Base-by-base conservation (phyloP, 495 filamentous ascomycete species). In the Talaromyces nanjingensis region DNA sequence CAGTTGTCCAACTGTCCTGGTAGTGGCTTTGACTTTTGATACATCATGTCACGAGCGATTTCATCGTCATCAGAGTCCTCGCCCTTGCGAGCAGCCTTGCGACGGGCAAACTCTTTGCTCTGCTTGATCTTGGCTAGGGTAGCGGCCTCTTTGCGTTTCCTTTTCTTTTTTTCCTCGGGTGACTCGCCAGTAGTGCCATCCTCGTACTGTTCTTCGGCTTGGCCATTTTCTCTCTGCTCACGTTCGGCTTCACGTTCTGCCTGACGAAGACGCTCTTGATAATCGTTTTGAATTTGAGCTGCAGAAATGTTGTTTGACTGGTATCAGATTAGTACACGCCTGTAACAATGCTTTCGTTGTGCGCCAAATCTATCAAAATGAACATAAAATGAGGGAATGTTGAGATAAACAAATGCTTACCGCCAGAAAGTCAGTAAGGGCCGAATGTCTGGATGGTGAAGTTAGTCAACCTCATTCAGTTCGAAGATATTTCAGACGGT, bases 1-100 rank as follows among this genome's bases (percentile, higher is more conserved):
- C 94, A 98, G 67, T 96, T 93, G 29, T 88, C 91, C 65, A 91
- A 83, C 73, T 98, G 94, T 2, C 91, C 93, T 0, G 94, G 91
- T 16, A 87, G 69, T 45, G 88, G 89, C n/a, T 81, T 81, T 33
- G 80, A 68, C 65, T 85, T 86, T 63, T 86, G 79, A 63, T 88
- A 77, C 72, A 88, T 78, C 54, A 87, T 81, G 29, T 86, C 79
- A 24, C 74, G 72, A 33, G 83, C 78, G 22, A 78, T 70, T 29
- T 71, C 67, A 45, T 81, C 77, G 16, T 82, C 78, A 63, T 81
- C 78, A 33, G 74, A 75, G 63, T 78, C 76, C 1, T 73, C 83
- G n/a, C 66, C 70, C 53, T 78, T 75, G 59, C 75, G 74, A 66
- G 81, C 79, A 66, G 81, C 79, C 70, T 84, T 87, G 42, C 80